Evolutionary conservation across 805 yeast species (phyloP), one percentile per base, ranked within the genome.

Genomic region (Starmerella apicola): DNA sequence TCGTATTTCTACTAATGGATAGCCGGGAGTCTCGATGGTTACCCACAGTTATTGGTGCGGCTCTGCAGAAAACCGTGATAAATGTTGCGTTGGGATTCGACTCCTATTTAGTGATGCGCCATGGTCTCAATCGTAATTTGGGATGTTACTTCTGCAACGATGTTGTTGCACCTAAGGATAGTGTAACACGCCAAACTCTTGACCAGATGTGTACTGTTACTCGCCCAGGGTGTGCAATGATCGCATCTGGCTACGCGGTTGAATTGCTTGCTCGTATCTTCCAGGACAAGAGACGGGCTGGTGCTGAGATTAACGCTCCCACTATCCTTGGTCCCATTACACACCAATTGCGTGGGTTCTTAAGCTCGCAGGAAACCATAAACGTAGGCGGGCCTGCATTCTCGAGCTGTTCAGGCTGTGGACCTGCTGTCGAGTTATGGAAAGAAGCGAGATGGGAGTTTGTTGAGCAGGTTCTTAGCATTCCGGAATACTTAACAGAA

Each of bases 121-220:
- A 91, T 60, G 97, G 96, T 0, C 64, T 68, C 4, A 32, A 41
- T 18, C 50, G 48, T 2, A 64, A 78, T 28, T 59, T 86, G 32
- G 98, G 99, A 0, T 91, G 99, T 58, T 91, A 91, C 61, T 91
- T 80, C 59, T 91, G 99, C 60, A 83, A 84, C 56, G 98, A 91
- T 56, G 86, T 91, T 7, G 84, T 84, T 38, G 97, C 96, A 0
- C 98, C 99, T 0, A 66, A 75, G 2, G 94, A 91, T 56, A 79
- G 94, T 42, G 61, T 83, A n/a, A 68, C 82, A 0, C 94, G 85
- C 53, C 67, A 94, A 37, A 81, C 96, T 0, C 63, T 91, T 41
- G 99, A 91, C 60, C 97, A 91, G 59, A 91, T 91, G 96, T 91
- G 99, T 55, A 91, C 99, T 0, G 98, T 91, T 1, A 91, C 98